phyloP scores from a whole-genome alignment of 2,329 filamentous ascomycete species.

The Cordyceps fumosorosea region DNA sequence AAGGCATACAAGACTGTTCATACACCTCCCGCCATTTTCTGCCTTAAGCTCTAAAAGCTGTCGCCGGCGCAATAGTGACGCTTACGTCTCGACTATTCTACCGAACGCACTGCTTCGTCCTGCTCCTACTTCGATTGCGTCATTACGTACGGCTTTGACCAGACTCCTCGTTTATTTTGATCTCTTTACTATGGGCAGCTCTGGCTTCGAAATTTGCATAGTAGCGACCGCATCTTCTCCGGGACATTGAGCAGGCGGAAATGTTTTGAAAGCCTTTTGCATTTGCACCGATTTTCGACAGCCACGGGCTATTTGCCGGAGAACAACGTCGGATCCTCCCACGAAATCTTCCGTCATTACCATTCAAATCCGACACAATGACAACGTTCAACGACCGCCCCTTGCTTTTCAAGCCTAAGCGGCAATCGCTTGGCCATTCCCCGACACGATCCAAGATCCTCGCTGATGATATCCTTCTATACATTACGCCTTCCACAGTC shows the following conservation, averaged over 20 bases:
- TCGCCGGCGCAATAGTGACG: not conserved
- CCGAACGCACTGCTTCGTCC: not conserved
- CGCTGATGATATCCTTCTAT: constrained; percentile 53
- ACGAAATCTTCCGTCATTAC: not conserved
- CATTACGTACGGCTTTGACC: not conserved
- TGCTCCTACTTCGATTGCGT: not conserved
- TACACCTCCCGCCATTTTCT: not conserved
- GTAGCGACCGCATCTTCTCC: constrained; percentile 13
- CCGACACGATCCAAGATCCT: constrained; percentile 37
- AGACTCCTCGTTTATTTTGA: not conserved
- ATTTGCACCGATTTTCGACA: constrained; percentile 15
- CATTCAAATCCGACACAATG: constrained; percentile 15
- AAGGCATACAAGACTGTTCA: not conserved
- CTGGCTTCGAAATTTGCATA: constrained; percentile 16
- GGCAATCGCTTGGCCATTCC: constrained; percentile 29
- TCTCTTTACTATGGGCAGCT: constrained; percentile 20
- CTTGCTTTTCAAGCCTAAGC: constrained; percentile 26
- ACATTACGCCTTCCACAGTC: constrained; percentile 54
- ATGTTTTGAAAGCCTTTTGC: constrained; percentile 9
- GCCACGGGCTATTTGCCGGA: not conserved
- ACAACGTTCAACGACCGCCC: constrained; percentile 28
- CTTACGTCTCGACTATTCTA: not conserved
- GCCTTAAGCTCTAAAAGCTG: not conserved
- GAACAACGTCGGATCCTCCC: not conserved
- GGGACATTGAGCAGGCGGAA: constrained; percentile 15